Percentiles rank a stretch among this genome's conserved stretches.
phyloP scores from a whole-genome alignment of 495 filamentous ascomycete genomes.

The Ascobolus immersus region DNA sequence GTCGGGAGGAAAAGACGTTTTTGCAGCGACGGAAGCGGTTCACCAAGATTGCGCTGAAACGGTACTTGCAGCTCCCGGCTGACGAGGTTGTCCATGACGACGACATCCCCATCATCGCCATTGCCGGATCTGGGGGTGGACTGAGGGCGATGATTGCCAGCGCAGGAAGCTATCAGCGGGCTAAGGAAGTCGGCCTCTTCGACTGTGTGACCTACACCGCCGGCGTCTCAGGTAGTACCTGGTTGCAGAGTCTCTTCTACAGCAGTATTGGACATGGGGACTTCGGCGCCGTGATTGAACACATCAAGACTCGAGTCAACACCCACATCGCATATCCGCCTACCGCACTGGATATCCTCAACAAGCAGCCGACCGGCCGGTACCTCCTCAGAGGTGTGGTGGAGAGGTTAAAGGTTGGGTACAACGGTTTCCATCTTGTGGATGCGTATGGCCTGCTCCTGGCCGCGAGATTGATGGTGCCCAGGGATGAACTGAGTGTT shows the following conservation, averaged over 20 bases:
- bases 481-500: conserved; percentile 54
- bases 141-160: conserved; percentile 74
- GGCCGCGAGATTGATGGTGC: conserved; percentile 59
- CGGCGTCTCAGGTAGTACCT: conserved; percentile 85
- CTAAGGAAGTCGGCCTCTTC: conserved; percentile 63
- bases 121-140: conserved; percentile 83
- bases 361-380: conserved; percentile 70
- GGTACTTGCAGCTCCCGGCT: conserved; percentile 52
- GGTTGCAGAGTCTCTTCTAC: conserved; percentile 73
- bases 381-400: conserved; percentile 66
- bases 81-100: conserved; percentile 68
- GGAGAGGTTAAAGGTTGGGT: conserved; percentile 67
- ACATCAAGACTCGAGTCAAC: conserved; percentile 60
- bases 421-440: conserved; percentile 66
- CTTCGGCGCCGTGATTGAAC: conserved; percentile 43
- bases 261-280: conserved; percentile 47
- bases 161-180: conserved; percentile 53
- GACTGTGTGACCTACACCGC: conserved; percentile 86
- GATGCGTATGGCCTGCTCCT: conserved; percentile 76
- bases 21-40: conserved; percentile 34
- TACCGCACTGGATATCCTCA: conserved; percentile 46
- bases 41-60: conserved; percentile 44
- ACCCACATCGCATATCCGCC: conserved; percentile 85
- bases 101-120: conserved; percentile 74
- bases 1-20: conserved; percentile 56